Conservation (phyloP, 73 alveolate genomes). For the Paramecium tetraurelia region DNA sequence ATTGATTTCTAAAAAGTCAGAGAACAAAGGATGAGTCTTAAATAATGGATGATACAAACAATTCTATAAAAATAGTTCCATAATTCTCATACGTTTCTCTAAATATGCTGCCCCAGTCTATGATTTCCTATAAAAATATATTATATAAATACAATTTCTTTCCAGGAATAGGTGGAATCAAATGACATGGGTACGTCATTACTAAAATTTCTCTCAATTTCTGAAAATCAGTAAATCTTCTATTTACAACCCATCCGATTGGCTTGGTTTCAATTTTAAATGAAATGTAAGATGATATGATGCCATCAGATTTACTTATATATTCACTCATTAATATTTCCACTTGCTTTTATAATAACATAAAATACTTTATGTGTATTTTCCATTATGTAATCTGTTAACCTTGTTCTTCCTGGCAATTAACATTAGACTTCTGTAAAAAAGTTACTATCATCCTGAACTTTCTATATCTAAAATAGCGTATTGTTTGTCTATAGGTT, state of each 20-base stretch:
- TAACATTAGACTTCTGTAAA: slow-evolving; percentile 15
- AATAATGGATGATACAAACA: slow-evolving; percentile 40
- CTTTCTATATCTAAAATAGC: neutral
- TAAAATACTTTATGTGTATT: slow-evolving; percentile 17
- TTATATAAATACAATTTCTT: neutral
- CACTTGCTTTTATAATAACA: neutral
- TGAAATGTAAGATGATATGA: neutral
- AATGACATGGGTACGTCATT: slow-evolving; percentile 26
- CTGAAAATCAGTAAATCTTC: slow-evolving; percentile 10
- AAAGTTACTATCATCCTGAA: slow-evolving; percentile 4
- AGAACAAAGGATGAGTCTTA: slow-evolving; percentile 38
- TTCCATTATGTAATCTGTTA: slow-evolving; percentile 19
- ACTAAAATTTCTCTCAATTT: slow-evolving; percentile 21
- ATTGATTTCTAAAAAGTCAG: neutral
- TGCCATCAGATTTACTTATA: slow-evolving; percentile 30
- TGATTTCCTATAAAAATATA: neutral
- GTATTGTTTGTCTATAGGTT: neutral
- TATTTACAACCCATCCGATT: slow-evolving; percentile 19
- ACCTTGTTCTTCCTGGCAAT: neutral
- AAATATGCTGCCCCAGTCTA: neutral
- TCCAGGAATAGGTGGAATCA: slow-evolving; percentile 39
- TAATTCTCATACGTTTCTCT: slow-evolving; percentile 32
- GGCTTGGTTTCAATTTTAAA: slow-evolving; percentile 38
- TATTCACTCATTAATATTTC: slow-evolving; percentile 44
- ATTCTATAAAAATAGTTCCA: slow-evolving; percentile 29